Evolutionary conservation across 495 filamentous ascomycete genomes (phyloP).

Genomic region (Xylaria telfairii): DNA sequence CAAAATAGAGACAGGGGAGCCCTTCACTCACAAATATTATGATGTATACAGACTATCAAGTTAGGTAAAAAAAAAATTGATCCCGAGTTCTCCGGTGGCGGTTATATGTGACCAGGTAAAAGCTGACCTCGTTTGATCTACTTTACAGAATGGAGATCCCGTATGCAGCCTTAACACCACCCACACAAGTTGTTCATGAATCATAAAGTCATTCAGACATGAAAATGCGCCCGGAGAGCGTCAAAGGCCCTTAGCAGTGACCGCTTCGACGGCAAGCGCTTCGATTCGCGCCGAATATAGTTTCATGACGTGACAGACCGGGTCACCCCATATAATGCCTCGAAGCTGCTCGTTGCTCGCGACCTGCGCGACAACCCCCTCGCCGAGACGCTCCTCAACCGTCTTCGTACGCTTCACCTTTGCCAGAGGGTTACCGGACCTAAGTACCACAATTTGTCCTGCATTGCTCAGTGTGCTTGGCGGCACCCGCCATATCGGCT

Average conservation of each 20-base stretch:
- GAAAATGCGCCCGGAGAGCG: background rate
- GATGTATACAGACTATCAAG: too few species aligned
- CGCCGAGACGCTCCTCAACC: slow-evolving; percentile 48
- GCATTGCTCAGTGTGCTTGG: slow-evolving; percentile 67
- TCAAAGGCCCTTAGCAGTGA: slow-evolving; percentile 55
- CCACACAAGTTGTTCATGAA: slow-evolving; percentile 5
- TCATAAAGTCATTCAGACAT: background rate
- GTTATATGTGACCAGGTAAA: too few species aligned
- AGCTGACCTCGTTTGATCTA: too few species aligned
- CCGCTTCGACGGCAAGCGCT: slow-evolving; percentile 67
- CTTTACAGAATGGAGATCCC: too few species aligned
- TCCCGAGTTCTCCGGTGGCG: too few species aligned
- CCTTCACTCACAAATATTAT: too few species aligned
- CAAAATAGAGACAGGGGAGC: too few species aligned
- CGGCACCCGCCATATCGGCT: slow-evolving; percentile 67
- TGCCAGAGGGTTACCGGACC: slow-evolving; percentile 46
- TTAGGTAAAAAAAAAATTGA: too few species aligned
- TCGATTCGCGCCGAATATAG: slow-evolving; percentile 74
- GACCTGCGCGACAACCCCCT: slow-evolving; percentile 66
- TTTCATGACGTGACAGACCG: slow-evolving; percentile 78
- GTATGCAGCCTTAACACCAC: too few species aligned
- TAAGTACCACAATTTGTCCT: slow-evolving; percentile 69
- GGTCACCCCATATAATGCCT: slow-evolving; percentile 77
- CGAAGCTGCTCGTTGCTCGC: slow-evolving; percentile 69
- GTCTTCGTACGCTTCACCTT: slow-evolving; percentile 43